phyloP scores from a whole-genome alignment of 1,284 basidiomycete species.

The Ustilago cynodontis region DNA sequence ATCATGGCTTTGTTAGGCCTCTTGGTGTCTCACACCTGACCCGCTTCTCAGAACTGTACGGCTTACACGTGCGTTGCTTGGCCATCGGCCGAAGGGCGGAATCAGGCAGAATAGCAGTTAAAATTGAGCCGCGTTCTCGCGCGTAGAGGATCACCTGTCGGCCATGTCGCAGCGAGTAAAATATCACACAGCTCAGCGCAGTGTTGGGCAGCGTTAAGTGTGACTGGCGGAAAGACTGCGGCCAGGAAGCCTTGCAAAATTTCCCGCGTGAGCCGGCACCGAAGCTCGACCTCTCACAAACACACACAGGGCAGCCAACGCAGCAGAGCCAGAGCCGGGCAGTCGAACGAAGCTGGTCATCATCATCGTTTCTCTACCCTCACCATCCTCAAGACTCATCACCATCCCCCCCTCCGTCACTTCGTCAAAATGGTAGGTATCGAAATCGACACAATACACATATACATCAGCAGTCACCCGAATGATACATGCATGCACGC shows the following conservation, averaged over 20 bases:
- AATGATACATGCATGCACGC: slow-evolving; percentile 9
- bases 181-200: background rate
- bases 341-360: slow-evolving; percentile 12
- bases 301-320: background rate
- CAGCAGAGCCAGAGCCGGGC: slow-evolving; percentile 2
- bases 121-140: background rate
- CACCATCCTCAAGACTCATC: slow-evolving; percentile 43
- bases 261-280: background rate
- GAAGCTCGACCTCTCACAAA: background rate
- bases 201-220: background rate
- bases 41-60: background rate
- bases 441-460: background rate
- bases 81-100: background rate
- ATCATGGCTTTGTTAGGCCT: background rate
- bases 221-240: no score
- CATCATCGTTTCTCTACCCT: slow-evolving; percentile 26
- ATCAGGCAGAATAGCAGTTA: background rate
- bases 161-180: slow-evolving; percentile 18
- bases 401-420: slow-evolving; percentile 21
- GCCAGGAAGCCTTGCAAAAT: background rate
- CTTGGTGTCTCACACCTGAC: background rate
- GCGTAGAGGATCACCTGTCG: no score
- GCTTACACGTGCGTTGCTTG: background rate
- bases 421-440: slow-evolving; percentile 53
- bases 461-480: background rate